Evolutionary conservation across 202 grass and related monocot genomes (phyloP), one percentile per base, ranked within the genome.

Genomic region (Panicum virgatum): DNA sequence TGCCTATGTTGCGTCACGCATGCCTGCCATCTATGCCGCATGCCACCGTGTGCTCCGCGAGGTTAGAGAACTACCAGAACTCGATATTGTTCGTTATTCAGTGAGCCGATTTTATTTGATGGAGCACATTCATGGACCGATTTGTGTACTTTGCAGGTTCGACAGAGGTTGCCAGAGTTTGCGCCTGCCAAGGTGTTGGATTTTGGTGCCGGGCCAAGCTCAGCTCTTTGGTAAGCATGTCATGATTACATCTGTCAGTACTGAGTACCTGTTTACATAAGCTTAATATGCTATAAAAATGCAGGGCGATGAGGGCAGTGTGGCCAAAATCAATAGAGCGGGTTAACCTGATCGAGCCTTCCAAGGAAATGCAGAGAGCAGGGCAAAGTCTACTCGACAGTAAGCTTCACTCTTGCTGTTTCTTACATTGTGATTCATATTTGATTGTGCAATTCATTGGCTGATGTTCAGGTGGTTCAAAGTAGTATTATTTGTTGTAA

Each of bases 301-400:
- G 83, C 72, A 98, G 96, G 96, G 92, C 96, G 67, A 95, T 98
- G 84, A 88, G 96, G 54, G 90, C 94, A 75, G 96, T 95, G 53
- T 93, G 96, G 92, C 96, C 96, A 37, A 88, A 71, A 85, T 95
- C 96, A 43, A 91, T 98, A 63, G 82, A 95, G 80, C 88, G 54
- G 61, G 90, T 91, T 88, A 95, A 95, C 89, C 91, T 98, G 80
- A 75, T 98, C 3, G 96, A 98, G 83, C 96, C 96, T 37, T 98
- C 96, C 22, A 95, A 98, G 88, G 91, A 90, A 63, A 98, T 98
- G 96, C 96, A 98, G 73, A 95, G 92, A 91, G 87, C 96, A 62
- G 91, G 90, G 19, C 92, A 98, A 73, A 92, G 80, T 62, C 92
- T 98, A 77, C 88, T 98, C 74, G 88, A 95, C 51, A 90, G 96